Evolutionary conservation across 345 rosid species (phyloP), one percentile per base, ranked within the genome.

Genomic region (Iberis pinnata): DNA sequence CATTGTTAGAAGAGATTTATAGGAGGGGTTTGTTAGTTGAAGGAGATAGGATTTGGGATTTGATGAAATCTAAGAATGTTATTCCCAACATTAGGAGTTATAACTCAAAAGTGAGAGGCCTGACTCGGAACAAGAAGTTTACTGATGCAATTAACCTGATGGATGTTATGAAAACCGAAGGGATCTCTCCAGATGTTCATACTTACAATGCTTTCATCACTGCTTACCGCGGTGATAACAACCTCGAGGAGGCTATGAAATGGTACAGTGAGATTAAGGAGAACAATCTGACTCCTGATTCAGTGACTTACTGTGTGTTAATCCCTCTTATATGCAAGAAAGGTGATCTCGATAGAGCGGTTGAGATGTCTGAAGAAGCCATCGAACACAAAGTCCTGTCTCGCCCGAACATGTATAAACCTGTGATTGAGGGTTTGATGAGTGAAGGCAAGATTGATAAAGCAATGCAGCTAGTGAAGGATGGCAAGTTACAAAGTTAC

Each of bases 31-130:
- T 56, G 74, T 46, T 76, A 26, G 71, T n/a, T 5, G 89, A 70
- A 12, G 95, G 78, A 29, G 93, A 86, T 62, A 58, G 56, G 64
- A 62, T 80, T 9, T 88, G 86, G 96, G 49, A 36, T 32, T 46
- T 65, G 62, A 81, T 86, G 97, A 66, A 63, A 61, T 66, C 64
- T 12, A 81, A 61, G 70, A 44, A 65, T 43, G 58, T 81, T 58
- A 65, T 24, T 43, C 95, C 95, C 10, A 64, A 83, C 43, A 15
- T 71, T 41, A 55, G 76, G 62, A 86, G 76, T 69, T 81, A 80
- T 50, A 81, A 81, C 73, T 58, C 81, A 1, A 81, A 67, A 69
- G 14, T 89, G 47, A 27, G 69, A 33, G 89, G 93, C 36, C 49
- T 86, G 57, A 69, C 66, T 12, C 17, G 69, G 16, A 73, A 61